phyloP scores from a whole-genome alignment of 331 rosid genomes.

The Quercus lobata region DNA sequence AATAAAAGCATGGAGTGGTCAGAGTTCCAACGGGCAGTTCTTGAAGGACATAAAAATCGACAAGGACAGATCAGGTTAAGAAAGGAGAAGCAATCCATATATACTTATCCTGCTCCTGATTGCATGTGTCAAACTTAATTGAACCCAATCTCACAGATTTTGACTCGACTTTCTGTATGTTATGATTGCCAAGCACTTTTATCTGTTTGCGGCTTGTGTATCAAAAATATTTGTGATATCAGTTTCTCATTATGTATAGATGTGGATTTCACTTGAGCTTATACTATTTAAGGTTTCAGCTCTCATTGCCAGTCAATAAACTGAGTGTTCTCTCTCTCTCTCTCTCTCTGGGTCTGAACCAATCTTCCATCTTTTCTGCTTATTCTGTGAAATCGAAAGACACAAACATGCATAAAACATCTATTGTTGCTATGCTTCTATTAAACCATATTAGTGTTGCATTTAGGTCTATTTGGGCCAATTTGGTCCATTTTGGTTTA shows the following conservation, averaged over 20 bases:
- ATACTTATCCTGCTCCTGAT: conserved; percentile 83
- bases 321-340: too few relatives aligned
- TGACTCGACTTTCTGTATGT: not conserved
- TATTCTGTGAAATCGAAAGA: too few relatives aligned
- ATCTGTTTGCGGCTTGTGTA: not conserved
- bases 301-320: not conserved
- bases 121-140: conserved; percentile 72
- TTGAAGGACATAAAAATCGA: conserved; percentile 65
- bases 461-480: too few relatives aligned
- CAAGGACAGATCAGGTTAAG: conserved; percentile 78
- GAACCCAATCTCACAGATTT: not conserved
- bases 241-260: not conserved
- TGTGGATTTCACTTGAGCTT: not conserved
- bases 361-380: too few relatives aligned
- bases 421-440: too few relatives aligned
- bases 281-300: too few relatives aligned
- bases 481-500: too few relatives aligned
- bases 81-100: conserved; percentile 78
- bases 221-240: not conserved
- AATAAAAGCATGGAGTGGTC: conserved; percentile 66
- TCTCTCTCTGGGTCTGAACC: too few relatives aligned
- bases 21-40: conserved; percentile 54
- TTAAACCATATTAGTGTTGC: too few relatives aligned
- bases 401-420: too few relatives aligned
- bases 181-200: not conserved